Base-by-base conservation (phyloP, 352 stramenopile species). In the Thraustotheca clavata region DNA sequence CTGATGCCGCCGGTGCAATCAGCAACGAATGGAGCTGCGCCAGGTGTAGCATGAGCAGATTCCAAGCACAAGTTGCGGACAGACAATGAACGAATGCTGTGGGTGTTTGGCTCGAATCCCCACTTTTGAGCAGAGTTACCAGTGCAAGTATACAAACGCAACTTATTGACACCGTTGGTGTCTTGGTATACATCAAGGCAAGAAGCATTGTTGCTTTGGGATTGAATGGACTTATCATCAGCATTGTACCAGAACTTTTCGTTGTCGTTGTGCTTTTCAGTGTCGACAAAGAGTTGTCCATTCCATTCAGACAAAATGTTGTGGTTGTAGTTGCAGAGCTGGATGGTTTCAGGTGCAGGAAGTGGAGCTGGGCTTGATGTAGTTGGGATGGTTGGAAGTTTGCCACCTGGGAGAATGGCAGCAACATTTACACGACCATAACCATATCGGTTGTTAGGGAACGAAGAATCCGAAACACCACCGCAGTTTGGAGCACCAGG, bases 401-500 rank as follows among this genome's bases (percentile, higher is more conserved):
- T 60, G 50, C 50, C 50, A 18, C 48, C 50, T 31, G 60, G 29
- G 33, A 65, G 35, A 22, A 66, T 66, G 22, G 29, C 36, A 46
- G 39, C 65, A 8, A 71, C 75, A 69, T 83, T 80, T 35, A 83
- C 50, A 49, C 74, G 77, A 32, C 77, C 77, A 50, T 82, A 74
- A 50, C 77, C 77, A 32, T 73, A 81, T 39, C 76, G 66, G 67
- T 85, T 87, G 76, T 87, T 87, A 16, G 77, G 77, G 48, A 73
- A 83, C n/a, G 33, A 41, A 2, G 36, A 47, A 57, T 74, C 67
- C 0, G 50, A 34, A 7, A 74, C 80, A 27, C 54, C 60, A 4
- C 76, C 74, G 49, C 77, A 87, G 57, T 65, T 65, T 31, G 24
- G 6, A 9, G 33, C 57, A 0, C 57, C 57, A 9, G 57, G n/a